phyloP scores from a whole-genome alignment of 805 yeast genomes.

The Candida manassasensis region DNA sequence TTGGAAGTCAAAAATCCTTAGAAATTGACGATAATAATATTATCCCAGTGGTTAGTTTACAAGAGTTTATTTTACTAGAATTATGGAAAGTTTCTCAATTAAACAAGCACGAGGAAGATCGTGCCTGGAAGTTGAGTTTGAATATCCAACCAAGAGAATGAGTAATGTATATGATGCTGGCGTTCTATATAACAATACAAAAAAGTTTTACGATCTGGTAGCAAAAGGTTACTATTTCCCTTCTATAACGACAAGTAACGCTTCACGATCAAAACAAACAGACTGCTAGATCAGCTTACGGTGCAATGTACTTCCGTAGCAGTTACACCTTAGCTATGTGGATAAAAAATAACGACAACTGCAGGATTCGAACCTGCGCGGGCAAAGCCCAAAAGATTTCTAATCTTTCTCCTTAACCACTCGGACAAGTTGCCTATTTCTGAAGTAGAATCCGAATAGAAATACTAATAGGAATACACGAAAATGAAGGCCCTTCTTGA shows the following conservation, averaged over 20 bases:
- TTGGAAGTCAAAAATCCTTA: constrained; percentile 4
- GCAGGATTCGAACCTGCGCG: constrained; percentile 66
- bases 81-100: constrained; percentile 66
- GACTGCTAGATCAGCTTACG: no score
- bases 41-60: constrained; percentile 40
- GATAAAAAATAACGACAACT: constrained; percentile 49
- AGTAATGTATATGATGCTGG: neutral
- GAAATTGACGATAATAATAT: constrained; percentile 32
- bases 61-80: constrained; percentile 61
- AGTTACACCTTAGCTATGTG: no score
- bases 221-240: no score
- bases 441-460: neutral
- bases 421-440: constrained; percentile 32
- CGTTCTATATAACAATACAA: neutral
- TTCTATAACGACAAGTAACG: no score
- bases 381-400: constrained; percentile 54
- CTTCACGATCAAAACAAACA: no score
- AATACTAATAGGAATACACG: no score
- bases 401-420: constrained; percentile 39
- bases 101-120: constrained; percentile 55
- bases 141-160: constrained; percentile 48
- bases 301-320: no score
- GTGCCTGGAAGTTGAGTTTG: constrained; percentile 72
- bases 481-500: no score
- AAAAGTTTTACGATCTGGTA: no score